Conservation (phyloP, 805 yeast genomes). For the Monosporozyma aerobia region DNA sequence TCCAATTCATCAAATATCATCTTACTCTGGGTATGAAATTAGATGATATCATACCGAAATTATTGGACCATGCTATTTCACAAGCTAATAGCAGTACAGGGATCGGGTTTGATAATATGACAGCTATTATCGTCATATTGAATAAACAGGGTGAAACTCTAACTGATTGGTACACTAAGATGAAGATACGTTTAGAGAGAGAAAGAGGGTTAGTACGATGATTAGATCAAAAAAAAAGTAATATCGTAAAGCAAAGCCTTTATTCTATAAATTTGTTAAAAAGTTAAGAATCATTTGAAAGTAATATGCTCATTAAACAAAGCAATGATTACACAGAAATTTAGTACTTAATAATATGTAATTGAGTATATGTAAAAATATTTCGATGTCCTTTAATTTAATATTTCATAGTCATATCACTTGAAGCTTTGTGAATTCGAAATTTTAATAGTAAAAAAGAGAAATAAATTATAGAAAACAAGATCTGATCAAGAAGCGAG, state of each 20-base stretch:
- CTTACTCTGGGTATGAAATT: conserved; percentile 48
- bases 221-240: not conserved
- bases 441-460: too few relatives aligned
- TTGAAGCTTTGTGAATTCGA: too few relatives aligned
- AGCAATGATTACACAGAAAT: too few relatives aligned
- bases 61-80: conserved; percentile 56
- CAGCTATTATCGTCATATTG: conserved; percentile 56
- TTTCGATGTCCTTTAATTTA: not conserved
- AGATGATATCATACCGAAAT: conserved; percentile 47
- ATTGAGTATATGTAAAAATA: not conserved
- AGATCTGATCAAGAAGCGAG: too few relatives aligned
- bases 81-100: conserved; percentile 71
- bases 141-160: conserved; percentile 39
- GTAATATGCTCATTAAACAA: too few relatives aligned
- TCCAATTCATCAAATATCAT: conserved; percentile 47
- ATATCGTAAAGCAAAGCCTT: not conserved
- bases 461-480: too few relatives aligned
- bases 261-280: not conserved
- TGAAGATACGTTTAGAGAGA: conserved; percentile 36
- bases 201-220: conserved; percentile 21
- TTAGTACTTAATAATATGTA: not conserved
- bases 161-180: conserved; percentile 49
- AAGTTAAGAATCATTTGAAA: not conserved
- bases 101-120: conserved; percentile 78
- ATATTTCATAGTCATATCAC: too few relatives aligned